Base-by-base conservation (phyloP, 768 basidiomycete species). In the Lactarius quietus region DNA sequence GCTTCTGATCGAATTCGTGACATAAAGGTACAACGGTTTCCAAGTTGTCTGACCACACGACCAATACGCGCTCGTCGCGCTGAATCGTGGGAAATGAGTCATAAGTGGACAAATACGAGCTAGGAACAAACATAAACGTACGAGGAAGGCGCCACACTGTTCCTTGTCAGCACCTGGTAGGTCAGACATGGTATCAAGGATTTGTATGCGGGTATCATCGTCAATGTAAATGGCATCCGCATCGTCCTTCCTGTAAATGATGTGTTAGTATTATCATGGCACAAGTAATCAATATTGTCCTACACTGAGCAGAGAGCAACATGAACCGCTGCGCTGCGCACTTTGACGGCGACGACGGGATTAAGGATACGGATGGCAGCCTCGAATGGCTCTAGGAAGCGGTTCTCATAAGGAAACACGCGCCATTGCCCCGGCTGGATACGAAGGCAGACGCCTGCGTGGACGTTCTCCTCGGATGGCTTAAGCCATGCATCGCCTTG, bases 401-500 rank as follows among this genome's bases (percentile, higher is more conserved):
- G 81, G 72, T 92, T 92, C 74, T 93, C 89, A 70, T 93, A 92
- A 6, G 93, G 93, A 72, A 93, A 95, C 45, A 90, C 85, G 39
- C 93, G 84, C 74, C 88, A 93, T 62, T 83, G 80, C 51, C 86
- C 86, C 15, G 83, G 79, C 56, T 86, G 82, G 26, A 90, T 83
- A 51, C 90, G 82, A n/a, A 93, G 75, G 72, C 89, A 92, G 67
- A 93, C 89, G 54, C 90, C 90, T 0, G 86, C 87, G 64, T 88
- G 85, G 59, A 91, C 78, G 71, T 90, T 92, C 75, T 93, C 90
- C 70, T 90, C 88, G 0, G 89, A 84, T 3, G 90, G 90, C 71
- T 91, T 92, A 75, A 92, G 92, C 90, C 90, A 92, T 7, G 90
- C 88, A 64, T 91, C 89, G 3, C 87, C 85, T 72, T 90, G 88